phyloP scores from a whole-genome alignment of 768 basidiomycete genomes.

The Podaxis mareebaensis region DNA sequence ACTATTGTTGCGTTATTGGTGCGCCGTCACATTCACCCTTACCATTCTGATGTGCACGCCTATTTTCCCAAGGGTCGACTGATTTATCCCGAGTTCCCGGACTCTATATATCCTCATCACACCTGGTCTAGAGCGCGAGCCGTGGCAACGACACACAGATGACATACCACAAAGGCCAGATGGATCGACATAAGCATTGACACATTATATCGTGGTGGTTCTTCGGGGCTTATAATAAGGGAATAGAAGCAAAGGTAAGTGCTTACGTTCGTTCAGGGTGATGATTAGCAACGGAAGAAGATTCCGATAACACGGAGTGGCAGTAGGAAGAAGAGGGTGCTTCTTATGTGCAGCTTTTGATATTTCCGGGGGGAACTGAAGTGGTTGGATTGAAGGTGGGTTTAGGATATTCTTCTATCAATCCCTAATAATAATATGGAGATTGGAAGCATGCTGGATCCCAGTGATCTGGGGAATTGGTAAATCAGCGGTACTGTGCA shows the following conservation, averaged over 20 bases:
- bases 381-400: neutral
- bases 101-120: neutral
- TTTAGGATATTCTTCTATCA: neutral
- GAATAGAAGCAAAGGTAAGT: neutral
- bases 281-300: neutral
- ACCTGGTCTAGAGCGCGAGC: neutral
- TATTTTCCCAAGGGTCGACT: neutral
- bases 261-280: neutral
- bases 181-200: neutral
- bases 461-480: too few species aligned
- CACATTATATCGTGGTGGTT: neutral
- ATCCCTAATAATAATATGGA: too few species aligned
- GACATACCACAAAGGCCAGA: neutral
- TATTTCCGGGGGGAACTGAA: neutral
- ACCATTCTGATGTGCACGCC: too few species aligned
- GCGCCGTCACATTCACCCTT: too few species aligned
- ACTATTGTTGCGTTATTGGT: too few species aligned
- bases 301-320: neutral
- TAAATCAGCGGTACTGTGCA: too few species aligned
- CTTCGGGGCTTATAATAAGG: neutral
- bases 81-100: neutral
- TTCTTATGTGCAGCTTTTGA: neutral
- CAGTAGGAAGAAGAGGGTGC: neutral
- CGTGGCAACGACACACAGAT: neutral
- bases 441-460: too few species aligned